phyloP scores from a whole-genome alignment of 148 eudicot genomes.

The Heliamphora exappendiculata region DNA sequence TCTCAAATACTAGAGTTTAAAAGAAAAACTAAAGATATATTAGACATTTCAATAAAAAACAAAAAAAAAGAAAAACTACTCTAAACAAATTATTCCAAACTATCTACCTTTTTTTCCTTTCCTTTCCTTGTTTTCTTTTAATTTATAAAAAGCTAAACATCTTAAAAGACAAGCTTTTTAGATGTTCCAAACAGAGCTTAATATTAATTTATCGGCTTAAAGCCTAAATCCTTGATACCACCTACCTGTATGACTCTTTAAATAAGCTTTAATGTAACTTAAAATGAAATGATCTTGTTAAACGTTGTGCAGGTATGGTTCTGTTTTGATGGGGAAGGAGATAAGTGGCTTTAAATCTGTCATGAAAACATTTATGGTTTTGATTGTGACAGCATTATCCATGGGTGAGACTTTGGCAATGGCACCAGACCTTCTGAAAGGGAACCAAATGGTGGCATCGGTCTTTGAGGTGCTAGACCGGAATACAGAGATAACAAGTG shows the following conservation, averaged over 20 bases:
- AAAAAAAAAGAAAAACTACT: too few relatives aligned
- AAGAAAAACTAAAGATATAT: too few relatives aligned
- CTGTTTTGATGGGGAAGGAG: conserved; percentile 78
- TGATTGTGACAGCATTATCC: conserved; percentile 88
- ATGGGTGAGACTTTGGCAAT: conserved; percentile 94
- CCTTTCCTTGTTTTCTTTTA: too few relatives aligned
- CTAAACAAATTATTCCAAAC: too few relatives aligned
- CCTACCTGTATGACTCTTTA: background rate
- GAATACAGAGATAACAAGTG: conserved; percentile 47
- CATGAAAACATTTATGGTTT: conserved; percentile 92
- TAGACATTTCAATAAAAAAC: too few relatives aligned
- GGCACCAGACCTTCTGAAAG: conserved; percentile 92
- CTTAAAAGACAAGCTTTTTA: too few relatives aligned
- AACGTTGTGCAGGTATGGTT: conserved; percentile 65
- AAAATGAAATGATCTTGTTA: background rate
- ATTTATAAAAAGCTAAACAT: too few relatives aligned
- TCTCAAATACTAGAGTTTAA: too few relatives aligned
- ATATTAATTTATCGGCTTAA: background rate
- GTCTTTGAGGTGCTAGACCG: conserved; percentile 87
- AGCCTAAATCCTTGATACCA: background rate
- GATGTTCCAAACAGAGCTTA: too few relatives aligned
- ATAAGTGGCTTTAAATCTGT: conserved; percentile 72
- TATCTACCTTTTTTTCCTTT: too few relatives aligned
- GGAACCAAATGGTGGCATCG: conserved; percentile 90
- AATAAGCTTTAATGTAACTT: background rate